These are phyloP conservation scores for Sporothrix brasiliensis DNA, from an alignment of 2,329 filamentous ascomycete genomes.

Conservation along the genomic window DNA sequence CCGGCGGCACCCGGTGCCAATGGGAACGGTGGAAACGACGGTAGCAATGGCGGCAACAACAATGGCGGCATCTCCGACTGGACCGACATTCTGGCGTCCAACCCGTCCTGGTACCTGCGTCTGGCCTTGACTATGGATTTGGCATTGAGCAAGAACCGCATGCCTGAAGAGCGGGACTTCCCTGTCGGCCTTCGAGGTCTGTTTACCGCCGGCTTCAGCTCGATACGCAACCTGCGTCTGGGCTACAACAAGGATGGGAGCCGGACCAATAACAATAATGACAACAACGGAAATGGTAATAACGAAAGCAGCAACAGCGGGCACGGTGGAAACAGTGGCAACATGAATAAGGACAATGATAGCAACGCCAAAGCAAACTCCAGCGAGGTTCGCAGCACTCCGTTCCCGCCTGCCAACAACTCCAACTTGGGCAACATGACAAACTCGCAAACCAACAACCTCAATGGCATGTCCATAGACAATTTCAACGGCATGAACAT, in stretches of 20 bases:
- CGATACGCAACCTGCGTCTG: conserved; percentile 25
- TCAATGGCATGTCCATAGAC: conserved; percentile 5
- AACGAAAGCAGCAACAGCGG: background rate
- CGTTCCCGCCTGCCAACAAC: background rate
- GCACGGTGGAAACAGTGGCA: background rate
- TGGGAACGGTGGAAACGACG: background rate
- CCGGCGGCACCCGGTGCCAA: conserved; percentile 2
- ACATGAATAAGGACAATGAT: background rate
- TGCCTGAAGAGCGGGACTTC: conserved; percentile 37
- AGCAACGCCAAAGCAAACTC: background rate
- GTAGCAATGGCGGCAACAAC: background rate
- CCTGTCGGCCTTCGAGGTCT: conserved; percentile 34
- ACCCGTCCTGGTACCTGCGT: conserved; percentile 36
- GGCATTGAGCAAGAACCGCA: conserved; percentile 36
- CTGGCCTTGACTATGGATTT: conserved; percentile 36
- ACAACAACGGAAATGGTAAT: background rate
- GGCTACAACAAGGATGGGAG: conserved; percentile 19
- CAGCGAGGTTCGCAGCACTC: background rate
- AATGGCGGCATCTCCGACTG: conserved; percentile 30
- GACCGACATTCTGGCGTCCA: conserved; percentile 34
- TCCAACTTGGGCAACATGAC: background rate
- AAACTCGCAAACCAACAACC: background rate
- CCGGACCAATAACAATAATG: background rate
- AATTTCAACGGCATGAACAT: background rate
- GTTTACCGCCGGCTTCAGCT: conserved; percentile 25